Base-by-base conservation (phyloP, 2,329 filamentous ascomycete species). In the Colletotrichum salicis region DNA sequence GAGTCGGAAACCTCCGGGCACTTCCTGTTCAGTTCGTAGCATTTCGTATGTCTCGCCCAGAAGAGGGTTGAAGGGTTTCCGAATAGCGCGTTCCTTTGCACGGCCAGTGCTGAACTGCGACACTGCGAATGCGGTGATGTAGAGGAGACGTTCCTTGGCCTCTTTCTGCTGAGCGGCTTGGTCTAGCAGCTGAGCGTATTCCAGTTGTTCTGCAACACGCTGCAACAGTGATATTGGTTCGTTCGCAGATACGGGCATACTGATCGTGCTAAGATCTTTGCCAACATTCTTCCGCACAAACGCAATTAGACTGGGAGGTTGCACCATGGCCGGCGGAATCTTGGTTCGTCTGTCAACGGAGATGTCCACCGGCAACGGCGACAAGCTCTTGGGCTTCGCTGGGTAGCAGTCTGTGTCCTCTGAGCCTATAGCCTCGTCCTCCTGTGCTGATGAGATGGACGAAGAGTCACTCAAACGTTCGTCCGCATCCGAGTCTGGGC, bases 211-310 rank as follows among this genome's bases (percentile, higher is more conserved):
- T 0, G 96, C 93, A 4, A 95, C 88, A 72, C 96, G 92, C 80
- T 99, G 96, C 5, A 98, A 86, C 12, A 97, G 84, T 0, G 96
- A 98, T 1, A 92, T 90, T 0, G 96, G 96, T 80, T 99, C 96
- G 81, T 99, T 99, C 29, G 96, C 92, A 5, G 96, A 97, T 1
- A 98, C 96, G 0, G 96, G 96, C 96, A 98, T 98, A 59, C 94
- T 95, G 75, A 99, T 97, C 3, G 95, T 97, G 72, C 94, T 97
- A 60, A 99, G 86, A 81, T 99, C 96, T 82, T 99, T 99, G 79
- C 96, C 96, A 11, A 98, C 96, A 76, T 99, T 99, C 82, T 98
- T 99, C 76, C 96, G 91, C 37, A 98, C 87, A 80, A 98, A 97
- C 0, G 94, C 94, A 75, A 99, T 97, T 64, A 99, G 85, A 80